Evolutionary conservation across 371 early-diverging fungal species (phyloP).

Genomic region (Parasitella parasitica): DNA sequence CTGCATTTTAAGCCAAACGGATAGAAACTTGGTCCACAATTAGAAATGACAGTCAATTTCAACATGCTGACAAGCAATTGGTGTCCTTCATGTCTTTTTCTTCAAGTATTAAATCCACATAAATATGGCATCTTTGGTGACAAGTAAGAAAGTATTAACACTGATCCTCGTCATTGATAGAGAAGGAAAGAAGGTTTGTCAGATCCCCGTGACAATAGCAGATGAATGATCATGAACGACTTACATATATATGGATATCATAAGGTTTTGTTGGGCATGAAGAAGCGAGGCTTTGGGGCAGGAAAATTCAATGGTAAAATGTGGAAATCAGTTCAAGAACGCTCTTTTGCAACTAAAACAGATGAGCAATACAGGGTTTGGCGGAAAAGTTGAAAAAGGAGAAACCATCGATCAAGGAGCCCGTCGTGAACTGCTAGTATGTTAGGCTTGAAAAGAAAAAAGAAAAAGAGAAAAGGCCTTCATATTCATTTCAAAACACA

Average conservation of each 20-base stretch:
- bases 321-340: too few relatives aligned
- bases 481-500: conserved; percentile 2
- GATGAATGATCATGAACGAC: too few relatives aligned
- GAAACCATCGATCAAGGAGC: conserved; percentile 68
- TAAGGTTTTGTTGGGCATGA: conserved; percentile 72
- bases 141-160: conserved; percentile 31
- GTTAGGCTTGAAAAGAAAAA: neutral
- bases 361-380: conserved; percentile 48
- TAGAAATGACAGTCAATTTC: too few relatives aligned
- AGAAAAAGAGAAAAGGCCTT: too few relatives aligned
- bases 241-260: too few relatives aligned
- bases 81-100: too few relatives aligned
- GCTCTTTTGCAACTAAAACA: too few relatives aligned
- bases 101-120: too few relatives aligned
- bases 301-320: conserved; percentile 69
- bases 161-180: conserved; percentile 32
- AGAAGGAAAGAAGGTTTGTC: conserved; percentile 23
- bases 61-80: too few relatives aligned
- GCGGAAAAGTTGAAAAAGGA: conserved; percentile 70
- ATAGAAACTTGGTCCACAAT: too few relatives aligned
- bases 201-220: neutral
- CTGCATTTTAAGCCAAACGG: too few relatives aligned
- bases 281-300: conserved; percentile 74
- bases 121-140: conserved; percentile 1
- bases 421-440: conserved; percentile 60